Base-by-base conservation (phyloP, 108 stramenopile species). In the Cyclotella choctawhatcheeana region DNA sequence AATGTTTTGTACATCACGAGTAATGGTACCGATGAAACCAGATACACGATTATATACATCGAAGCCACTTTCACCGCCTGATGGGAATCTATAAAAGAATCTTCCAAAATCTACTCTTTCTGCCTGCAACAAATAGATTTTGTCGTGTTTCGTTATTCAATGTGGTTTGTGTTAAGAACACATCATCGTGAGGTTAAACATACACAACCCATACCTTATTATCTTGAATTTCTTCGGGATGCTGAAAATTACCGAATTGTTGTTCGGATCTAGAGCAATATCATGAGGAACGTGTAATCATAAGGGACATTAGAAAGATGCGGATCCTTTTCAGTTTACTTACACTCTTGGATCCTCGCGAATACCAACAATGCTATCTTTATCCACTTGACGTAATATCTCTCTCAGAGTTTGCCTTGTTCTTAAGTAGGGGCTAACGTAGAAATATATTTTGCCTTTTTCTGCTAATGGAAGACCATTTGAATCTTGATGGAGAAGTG, bases 231-330 rank as follows among this genome's bases (percentile, higher is more conserved):
- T 73, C 77, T 58, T 54, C 65, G 51, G 81, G 83, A 62, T 69
- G 80, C 71, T 91, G 93, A 76, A 89, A 94, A 66, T 94, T 94
- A 16, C 89, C 93, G 71, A 94, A 91, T 71, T 94, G 89, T 58
- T 91, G 93, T 69, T 94, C 93, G 13, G 86, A 7, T 18, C 69
- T 71, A 47, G 18, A 10, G 27, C 1, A 2, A 24, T 16, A 30
- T 43, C 45, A 33, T 1, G 3, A 35, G 17, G 54, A 12, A 22
- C 18, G 33, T 4, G 16, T 30, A 47, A 30, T 26, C 14, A n/a
- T 44, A 24, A 16, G 25, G 3, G 51, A 17, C 21, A 33, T 34
- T 54, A 1, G 5, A 54, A 50, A 61, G 18, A 43, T 26, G 27
- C 5, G 16, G n/a, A n/a, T n/a, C n/a, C 44, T 48, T 7, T 29